Percentiles rank a stretch among this genome's conserved stretches.
Conservation (phyloP, 768 basidiomycete genomes). For the Mrakia hoshinonis region DNA sequence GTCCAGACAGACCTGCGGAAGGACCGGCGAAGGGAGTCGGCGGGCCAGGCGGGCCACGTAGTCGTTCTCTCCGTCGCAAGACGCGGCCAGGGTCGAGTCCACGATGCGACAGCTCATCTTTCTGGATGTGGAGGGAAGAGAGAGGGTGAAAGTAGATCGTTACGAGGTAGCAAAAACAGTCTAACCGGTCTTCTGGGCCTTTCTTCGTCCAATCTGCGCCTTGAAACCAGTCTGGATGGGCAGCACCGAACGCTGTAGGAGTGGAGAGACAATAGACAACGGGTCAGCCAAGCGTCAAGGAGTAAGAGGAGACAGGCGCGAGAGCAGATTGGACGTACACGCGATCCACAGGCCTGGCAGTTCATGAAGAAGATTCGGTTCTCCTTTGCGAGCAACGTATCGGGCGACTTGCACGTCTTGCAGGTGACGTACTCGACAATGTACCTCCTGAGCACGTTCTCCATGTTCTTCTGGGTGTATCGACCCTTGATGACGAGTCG, state of each 20-base stretch:
- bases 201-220: constrained; percentile 53
- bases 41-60: too few relatives aligned
- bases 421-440: constrained; percentile 99
- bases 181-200: constrained; percentile 16
- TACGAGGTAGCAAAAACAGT: not conserved
- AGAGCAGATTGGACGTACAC: constrained; percentile 21
- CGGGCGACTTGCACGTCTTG: constrained; percentile 98
- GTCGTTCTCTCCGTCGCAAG: too few relatives aligned
- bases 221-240: constrained; percentile 98
- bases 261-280: not conserved
- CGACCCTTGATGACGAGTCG: constrained; percentile 93
- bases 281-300: not conserved
- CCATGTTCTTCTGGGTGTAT: constrained; percentile 97
- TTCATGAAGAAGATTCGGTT: constrained; percentile 90
- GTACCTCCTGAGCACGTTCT: constrained; percentile 90
- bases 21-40: too few relatives aligned
- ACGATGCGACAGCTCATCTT: too few relatives aligned
- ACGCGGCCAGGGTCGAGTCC: too few relatives aligned
- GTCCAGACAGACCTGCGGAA: too few relatives aligned
- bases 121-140: not conserved
- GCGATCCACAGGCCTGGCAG: constrained; percentile 41
- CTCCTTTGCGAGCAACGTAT: constrained; percentile 92
- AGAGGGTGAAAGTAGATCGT: not conserved
- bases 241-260: constrained; percentile 68
- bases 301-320: not conserved